phyloP scores from a whole-genome alignment of 2,329 filamentous ascomycete genomes.

The Penicillium sclerotigenum region DNA sequence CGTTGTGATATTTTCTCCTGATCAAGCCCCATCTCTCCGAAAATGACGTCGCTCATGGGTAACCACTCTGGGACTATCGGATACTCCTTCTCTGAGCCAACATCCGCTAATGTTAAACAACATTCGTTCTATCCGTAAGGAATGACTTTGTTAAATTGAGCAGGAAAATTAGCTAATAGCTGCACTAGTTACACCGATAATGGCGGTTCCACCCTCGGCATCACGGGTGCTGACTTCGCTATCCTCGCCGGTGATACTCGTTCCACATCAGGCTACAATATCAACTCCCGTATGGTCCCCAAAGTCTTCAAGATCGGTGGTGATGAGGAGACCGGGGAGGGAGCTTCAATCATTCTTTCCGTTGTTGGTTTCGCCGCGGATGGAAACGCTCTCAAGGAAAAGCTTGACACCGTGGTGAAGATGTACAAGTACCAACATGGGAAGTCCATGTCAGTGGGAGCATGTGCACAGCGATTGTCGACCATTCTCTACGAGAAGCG shows the following conservation, averaged over 20 bases:
- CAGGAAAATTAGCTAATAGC: conserved; percentile 11
- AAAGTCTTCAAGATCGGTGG: conserved; percentile 98
- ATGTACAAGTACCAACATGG: conserved; percentile 99
- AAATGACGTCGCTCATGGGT: conserved; percentile 56
- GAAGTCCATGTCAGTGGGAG: conserved; percentile 91
- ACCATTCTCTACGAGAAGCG: conserved; percentile 97
- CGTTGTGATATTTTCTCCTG: background rate
- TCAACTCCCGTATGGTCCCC: conserved; percentile 92
- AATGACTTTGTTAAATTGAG: background rate
- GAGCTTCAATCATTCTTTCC: conserved; percentile 82
- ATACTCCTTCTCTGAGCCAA: conserved; percentile 58
- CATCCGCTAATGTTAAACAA: conserved; percentile 51
- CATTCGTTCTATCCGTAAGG: conserved; percentile 91
- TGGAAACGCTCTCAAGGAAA: conserved; percentile 88
- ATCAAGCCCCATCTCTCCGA: conserved; percentile 14
- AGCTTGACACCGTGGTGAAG: conserved; percentile 90
- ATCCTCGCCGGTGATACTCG: conserved; percentile 97
- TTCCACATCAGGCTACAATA: conserved; percentile 94
- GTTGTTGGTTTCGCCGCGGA: conserved; percentile 96
- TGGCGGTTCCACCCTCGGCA: conserved; percentile 91
- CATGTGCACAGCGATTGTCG: conserved; percentile 89
- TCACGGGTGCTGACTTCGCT: conserved; percentile 88
- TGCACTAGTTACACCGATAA: conserved; percentile 81
- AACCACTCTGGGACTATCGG: conserved; percentile 51
- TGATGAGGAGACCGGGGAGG: conserved; percentile 77